Evolutionary conservation across 306 rosid genomes (phyloP).

Genomic region (Medicago lupulina): DNA sequence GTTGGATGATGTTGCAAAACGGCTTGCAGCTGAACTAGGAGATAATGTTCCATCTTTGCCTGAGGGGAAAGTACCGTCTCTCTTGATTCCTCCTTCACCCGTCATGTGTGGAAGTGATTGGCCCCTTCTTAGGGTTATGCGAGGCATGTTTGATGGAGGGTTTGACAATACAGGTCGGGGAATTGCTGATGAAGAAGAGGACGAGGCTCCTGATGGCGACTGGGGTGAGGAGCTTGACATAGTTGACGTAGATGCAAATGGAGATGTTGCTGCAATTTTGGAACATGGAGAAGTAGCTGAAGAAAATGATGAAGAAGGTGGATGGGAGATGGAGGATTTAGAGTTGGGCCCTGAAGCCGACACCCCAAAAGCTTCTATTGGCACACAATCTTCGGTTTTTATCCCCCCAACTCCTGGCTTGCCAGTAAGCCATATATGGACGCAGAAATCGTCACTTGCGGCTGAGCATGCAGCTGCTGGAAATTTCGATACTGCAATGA

Average conservation of each 20-base stretch:
- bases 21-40: slow-evolving; percentile 81
- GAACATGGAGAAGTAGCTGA: slow-evolving; percentile 76
- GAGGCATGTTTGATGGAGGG: slow-evolving; percentile 88
- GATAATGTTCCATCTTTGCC: slow-evolving; percentile 81
- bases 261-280: slow-evolving; percentile 60
- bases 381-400: slow-evolving; percentile 65
- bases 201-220: slow-evolving; percentile 70
- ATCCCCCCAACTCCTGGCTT: slow-evolving; percentile 89
- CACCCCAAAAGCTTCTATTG: slow-evolving; percentile 69
- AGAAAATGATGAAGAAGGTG: slow-evolving; percentile 84
- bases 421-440: slow-evolving; percentile 91
- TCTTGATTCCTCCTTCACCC: slow-evolving; percentile 78
- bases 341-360: slow-evolving; percentile 84
- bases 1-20: slow-evolving; percentile 76
- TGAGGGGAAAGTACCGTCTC: slow-evolving; percentile 73
- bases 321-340: slow-evolving; percentile 95
- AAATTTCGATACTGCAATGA: slow-evolving; percentile 92
- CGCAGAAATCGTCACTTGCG: slow-evolving; percentile 87
- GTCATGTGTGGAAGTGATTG: slow-evolving; percentile 85
- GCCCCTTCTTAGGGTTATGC: slow-evolving; percentile 91
- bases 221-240: slow-evolving; percentile 86
- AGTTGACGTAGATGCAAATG: slow-evolving; percentile 78
- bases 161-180: slow-evolving; percentile 63
- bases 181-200: slow-evolving; percentile 64
- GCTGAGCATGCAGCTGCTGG: slow-evolving; percentile 99